A percentile compares a stretch with the other conserved stretches of the same genome.
These are phyloP conservation scores for Magnaporthiopsis rhizophila DNA, from an alignment of 2,329 filamentous ascomycete species.

Conservation along the genomic window DNA sequence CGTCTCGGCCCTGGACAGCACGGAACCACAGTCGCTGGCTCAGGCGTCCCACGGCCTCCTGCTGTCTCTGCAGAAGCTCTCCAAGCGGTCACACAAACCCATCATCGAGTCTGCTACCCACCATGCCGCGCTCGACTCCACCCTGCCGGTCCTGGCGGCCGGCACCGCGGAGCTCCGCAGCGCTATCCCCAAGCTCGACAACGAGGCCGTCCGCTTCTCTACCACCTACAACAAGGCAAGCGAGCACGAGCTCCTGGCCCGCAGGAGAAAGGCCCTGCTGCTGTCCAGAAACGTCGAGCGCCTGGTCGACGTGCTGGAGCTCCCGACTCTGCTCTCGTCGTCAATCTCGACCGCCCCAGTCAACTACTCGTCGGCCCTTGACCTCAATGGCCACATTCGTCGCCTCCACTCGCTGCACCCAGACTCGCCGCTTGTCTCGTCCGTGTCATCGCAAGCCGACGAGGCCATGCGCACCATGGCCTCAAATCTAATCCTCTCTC, in stretches of 20 bases:
- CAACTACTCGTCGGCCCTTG: constrained; percentile 82
- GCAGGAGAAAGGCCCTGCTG: constrained; percentile 71
- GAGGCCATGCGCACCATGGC: constrained; percentile 84
- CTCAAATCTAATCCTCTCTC: constrained; percentile 67
- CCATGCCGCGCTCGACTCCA: constrained; percentile 63
- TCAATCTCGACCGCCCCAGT: constrained; percentile 58
- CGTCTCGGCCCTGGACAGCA: constrained; percentile 61
- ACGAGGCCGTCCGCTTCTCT: constrained; percentile 71
- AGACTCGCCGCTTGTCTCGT: constrained; percentile 63
- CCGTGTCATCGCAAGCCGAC: constrained; percentile 71
- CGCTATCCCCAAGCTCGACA: constrained; percentile 71
- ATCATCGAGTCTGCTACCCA: constrained; percentile 75
- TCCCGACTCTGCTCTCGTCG: constrained; percentile 77
- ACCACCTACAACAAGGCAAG: constrained; percentile 70
- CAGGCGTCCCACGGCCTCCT: constrained; percentile 74
- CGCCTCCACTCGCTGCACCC: constrained; percentile 78
- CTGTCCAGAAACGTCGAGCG: constrained; percentile 82
- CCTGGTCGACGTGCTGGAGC: constrained; percentile 81
- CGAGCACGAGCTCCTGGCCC: constrained; percentile 61
- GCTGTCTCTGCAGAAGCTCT: constrained; percentile 77
- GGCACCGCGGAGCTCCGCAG: constrained; percentile 60
- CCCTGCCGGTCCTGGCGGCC: constrained; percentile 61
- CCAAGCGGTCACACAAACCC: constrained; percentile 79
- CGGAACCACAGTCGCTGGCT: constrained; percentile 71
- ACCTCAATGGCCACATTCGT: constrained; percentile 89